phyloP scores from a whole-genome alignment of 2,329 filamentous ascomycete species.

The Apiospora rasikravindrae region DNA sequence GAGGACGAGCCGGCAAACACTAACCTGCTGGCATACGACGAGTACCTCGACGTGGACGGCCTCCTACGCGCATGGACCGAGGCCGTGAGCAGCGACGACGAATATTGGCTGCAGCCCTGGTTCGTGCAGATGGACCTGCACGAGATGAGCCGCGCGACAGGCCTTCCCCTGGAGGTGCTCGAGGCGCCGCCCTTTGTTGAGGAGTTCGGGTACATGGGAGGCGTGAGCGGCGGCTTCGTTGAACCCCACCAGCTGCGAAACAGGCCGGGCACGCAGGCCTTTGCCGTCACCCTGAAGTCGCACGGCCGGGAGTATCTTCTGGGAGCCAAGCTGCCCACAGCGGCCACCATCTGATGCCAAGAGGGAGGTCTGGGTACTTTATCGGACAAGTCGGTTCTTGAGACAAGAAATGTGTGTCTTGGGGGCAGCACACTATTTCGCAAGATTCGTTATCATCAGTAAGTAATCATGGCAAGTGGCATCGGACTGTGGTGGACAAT shows the following conservation, averaged over 20 bases:
- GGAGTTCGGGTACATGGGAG: conserved; percentile 49
- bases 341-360: background rate
- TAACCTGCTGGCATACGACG: conserved; percentile 52
- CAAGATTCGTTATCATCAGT: background rate
- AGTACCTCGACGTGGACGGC: conserved; percentile 41
- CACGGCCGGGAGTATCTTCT: conserved; percentile 3
- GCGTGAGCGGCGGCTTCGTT: conserved; percentile 41
- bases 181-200: conserved; percentile 41
- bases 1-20: conserved; percentile 44
- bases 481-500: background rate
- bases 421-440: background rate
- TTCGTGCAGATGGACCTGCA: conserved; percentile 38
- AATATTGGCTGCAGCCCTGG: conserved; percentile 17
- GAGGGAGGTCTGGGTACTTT: too few relatives aligned
- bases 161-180: conserved; percentile 44
- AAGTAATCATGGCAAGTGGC: background rate
- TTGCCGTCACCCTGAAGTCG: conserved; percentile 37
- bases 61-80: conserved; percentile 41
- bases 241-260: conserved; percentile 45
- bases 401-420: background rate
- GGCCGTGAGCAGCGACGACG: conserved; percentile 33
- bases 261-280: conserved; percentile 35
- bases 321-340: background rate
- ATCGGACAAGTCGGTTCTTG: background rate
- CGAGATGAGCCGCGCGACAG: conserved; percentile 41